Base-by-base conservation (phyloP, 108 stramenopile species). In the Phaeodactylum tricornutum region DNA sequence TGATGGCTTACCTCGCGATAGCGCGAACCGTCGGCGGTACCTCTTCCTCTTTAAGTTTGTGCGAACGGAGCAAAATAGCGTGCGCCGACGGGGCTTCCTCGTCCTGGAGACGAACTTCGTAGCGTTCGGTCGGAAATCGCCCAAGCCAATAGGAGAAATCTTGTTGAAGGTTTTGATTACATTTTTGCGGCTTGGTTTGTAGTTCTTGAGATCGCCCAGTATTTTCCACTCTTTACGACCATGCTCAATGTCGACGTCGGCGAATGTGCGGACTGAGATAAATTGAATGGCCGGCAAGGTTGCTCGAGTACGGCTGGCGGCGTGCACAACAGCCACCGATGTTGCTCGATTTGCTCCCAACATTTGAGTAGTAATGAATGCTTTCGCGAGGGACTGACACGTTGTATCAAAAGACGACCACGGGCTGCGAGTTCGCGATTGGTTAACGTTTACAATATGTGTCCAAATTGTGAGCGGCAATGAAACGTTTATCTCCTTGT, bases 1-100 rank as follows among this genome's bases (percentile, higher is more conserved):
- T 8, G 12, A 15, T 0, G 0, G 39, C 70, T 19, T 57, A 72
- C 64, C 70, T 53, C 4, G 90, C 96, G 63, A 97, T 93, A 43
- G 88, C 89, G 48, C 93, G 71, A 20, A 74, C 72, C 9, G 86
- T 80, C 2, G 76, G 55, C 14, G 82, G 74, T 2, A 94, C 77
- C 46, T 94, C 88, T 14, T 75, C 71, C 52, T 91, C 87, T 51
- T 84, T 52, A 2, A 94, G 72, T 57, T 94, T 94, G 73, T 94
- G 86, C 32, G 72, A 75, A 15, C 93, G 77, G 17, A 94, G 66
- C 8, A 94, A 53, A 54, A 94, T 85, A 21, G 93, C 89, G 43
- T 94, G 89, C 46, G 71, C n/a, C n/a, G n/a, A n/a, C n/a, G n/a
- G 53, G 11, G 65, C 71, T 7, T 61, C 64, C 3, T 55, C 55